phyloP scores from a whole-genome alignment of 2,329 filamentous ascomycete species.

The Orbilia oligospora region DNA sequence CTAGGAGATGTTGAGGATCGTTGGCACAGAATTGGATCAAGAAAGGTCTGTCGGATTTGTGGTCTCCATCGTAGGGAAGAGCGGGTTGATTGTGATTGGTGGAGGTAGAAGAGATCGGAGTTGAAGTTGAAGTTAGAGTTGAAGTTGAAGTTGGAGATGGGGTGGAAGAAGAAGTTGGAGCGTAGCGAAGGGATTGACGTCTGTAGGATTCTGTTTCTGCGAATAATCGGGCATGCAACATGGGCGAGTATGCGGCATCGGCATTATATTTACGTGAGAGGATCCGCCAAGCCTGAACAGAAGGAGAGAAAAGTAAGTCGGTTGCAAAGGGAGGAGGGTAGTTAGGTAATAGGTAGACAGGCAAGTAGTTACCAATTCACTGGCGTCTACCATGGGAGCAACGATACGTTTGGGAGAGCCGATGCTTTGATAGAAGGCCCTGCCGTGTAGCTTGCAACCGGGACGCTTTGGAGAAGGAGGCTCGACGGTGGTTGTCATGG shows the following conservation, averaged over 20 bases:
- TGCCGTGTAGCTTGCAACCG: conserved; percentile 84
- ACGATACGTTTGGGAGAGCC: conserved; percentile 91
- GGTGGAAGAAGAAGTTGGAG: conserved; percentile 64
- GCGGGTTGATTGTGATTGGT: too few species aligned
- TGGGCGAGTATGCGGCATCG: conserved; percentile 91
- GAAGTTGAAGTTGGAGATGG: conserved; percentile 64
- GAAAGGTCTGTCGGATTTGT: conserved; percentile 81
- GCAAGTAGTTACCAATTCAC: conserved; percentile 98
- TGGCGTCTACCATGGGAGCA: conserved; percentile 98
- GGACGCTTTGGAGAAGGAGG: conserved; percentile 63
- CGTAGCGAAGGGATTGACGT: conserved; percentile 77
- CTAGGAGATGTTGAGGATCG: conserved; percentile 82
- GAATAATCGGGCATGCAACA: conserved; percentile 95
- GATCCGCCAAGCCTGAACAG: conserved; percentile 91
- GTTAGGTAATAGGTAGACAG: too few species aligned
- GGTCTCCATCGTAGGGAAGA: conserved; percentile 84
- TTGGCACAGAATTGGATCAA: conserved; percentile 98
- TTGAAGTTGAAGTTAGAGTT: conserved; percentile 62
- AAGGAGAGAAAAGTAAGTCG: conserved; percentile 1
- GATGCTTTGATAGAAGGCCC: conserved; percentile 94
- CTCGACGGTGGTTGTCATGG: background rate
- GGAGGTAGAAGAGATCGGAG: too few species aligned
- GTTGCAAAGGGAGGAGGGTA: too few species aligned
- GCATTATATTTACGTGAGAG: conserved; percentile 92
- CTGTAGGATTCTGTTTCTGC: conserved; percentile 82